These are phyloP conservation scores for Oemleria cerasiformis DNA, from an alignment of 306 rosid species.

Conservation along the genomic window DNA sequence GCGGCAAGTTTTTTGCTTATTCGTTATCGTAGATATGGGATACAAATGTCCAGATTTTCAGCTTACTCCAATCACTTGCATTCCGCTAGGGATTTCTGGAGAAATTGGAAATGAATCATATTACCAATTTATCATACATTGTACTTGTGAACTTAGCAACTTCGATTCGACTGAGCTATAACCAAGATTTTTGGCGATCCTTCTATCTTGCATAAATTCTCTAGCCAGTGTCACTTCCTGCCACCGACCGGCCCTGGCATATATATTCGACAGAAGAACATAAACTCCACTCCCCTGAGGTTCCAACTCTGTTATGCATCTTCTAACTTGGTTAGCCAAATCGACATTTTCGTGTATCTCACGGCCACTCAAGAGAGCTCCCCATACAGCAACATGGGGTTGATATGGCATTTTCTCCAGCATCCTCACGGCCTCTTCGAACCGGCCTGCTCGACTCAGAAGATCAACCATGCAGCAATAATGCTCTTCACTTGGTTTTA, in stretches of 20 bases:
- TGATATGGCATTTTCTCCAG: slow-evolving; percentile 46
- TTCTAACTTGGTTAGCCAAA: slow-evolving; percentile 50
- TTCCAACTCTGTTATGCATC: slow-evolving; percentile 37
- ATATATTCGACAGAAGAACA: slow-evolving; percentile 73
- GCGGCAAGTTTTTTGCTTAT: too few species aligned
- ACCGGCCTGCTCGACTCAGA: slow-evolving; percentile 65
- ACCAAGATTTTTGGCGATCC: slow-evolving; percentile 56
- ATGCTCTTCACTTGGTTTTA: slow-evolving; percentile 64
- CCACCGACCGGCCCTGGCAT: slow-evolving; percentile 71
- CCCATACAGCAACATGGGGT: slow-evolving; percentile 56
- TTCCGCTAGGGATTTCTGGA: not conserved
- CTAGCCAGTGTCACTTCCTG: slow-evolving; percentile 59
- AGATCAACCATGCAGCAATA: slow-evolving; percentile 82
- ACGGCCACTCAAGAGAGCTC: slow-evolving; percentile 78
- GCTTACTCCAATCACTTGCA: too few species aligned
- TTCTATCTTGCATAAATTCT: slow-evolving; percentile 43
- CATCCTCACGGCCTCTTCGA: slow-evolving; percentile 56
- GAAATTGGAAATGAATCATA: not conserved
- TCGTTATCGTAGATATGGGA: too few species aligned
- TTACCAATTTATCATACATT: not conserved
- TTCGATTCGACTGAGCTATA: slow-evolving; percentile 61
- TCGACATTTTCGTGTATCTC: slow-evolving; percentile 61
- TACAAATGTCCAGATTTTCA: too few species aligned
- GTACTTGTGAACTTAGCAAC: slow-evolving; percentile 19
- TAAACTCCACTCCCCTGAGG: slow-evolving; percentile 58